A percentile compares a stretch with the other conserved stretches of the same genome.
These are phyloP conservation scores for Mucor saturninus DNA, from an alignment of 371 early-diverging fungal species.

Conservation along the genomic window DNA sequence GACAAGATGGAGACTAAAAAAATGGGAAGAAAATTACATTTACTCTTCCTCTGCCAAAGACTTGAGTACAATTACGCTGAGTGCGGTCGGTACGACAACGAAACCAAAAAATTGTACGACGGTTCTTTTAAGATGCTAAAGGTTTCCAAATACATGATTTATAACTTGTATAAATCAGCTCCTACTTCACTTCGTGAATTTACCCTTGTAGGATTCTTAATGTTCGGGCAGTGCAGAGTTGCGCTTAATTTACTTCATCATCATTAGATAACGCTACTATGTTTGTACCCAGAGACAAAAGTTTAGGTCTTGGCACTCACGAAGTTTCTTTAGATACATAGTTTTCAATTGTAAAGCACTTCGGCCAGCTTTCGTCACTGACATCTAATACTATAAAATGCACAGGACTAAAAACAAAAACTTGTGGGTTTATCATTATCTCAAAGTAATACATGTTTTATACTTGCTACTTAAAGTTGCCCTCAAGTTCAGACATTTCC, in stretches of 20 bases:
- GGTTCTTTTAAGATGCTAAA: slow-evolving; percentile 24
- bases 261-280: no score
- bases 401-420: slow-evolving; percentile 18
- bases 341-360: slow-evolving; percentile 17
- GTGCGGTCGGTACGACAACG: slow-evolving; percentile 22
- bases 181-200: slow-evolving; percentile 22
- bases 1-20: slow-evolving; percentile 15
- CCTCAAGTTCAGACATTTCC: slow-evolving; percentile 15
- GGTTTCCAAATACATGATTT: slow-evolving; percentile 25
- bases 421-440: slow-evolving; percentile 10
- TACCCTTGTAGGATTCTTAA: slow-evolving; percentile 18
- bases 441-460: slow-evolving; percentile 4
- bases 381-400: slow-evolving; percentile 19
- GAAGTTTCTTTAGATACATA: slow-evolving; percentile 12
- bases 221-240: slow-evolving; percentile 14
- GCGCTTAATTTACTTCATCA: no score
- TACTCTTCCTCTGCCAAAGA: slow-evolving; percentile 14
- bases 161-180: slow-evolving; percentile 18
- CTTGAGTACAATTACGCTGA: slow-evolving; percentile 24
- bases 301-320: neutral
- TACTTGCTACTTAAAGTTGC: slow-evolving; percentile 20
- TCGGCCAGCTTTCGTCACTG: slow-evolving; percentile 18
- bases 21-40: slow-evolving; percentile 24
- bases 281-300: no score
- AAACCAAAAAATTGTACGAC: slow-evolving; percentile 21